These are phyloP conservation scores for Chernovozyma aurita DNA, from an alignment of 1,139 yeast species.

Conservation along the genomic window DNA sequence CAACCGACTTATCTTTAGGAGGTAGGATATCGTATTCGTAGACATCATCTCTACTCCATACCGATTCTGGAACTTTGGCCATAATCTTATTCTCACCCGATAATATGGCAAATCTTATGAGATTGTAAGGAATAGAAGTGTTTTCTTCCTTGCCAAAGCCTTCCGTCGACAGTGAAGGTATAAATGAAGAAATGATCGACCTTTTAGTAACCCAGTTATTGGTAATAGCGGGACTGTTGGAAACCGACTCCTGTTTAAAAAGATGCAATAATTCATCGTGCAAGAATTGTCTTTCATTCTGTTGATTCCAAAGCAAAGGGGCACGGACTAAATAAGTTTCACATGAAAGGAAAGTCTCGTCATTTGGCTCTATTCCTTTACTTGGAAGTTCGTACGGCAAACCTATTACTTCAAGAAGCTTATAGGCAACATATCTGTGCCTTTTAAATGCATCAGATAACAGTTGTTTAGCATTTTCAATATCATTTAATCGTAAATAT, in stretches of 20 bases:
- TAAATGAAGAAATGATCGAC: neutral
- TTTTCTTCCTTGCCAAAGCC: neutral
- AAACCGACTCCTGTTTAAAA: constrained; percentile 21
- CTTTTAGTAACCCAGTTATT: constrained; percentile 9
- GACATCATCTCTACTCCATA: constrained; percentile 61
- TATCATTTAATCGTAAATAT: constrained; percentile 35
- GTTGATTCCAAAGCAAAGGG: constrained; percentile 45
- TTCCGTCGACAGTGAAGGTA: neutral
- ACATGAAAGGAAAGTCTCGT: constrained; percentile 30
- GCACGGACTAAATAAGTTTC: constrained; percentile 55
- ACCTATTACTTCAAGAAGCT: constrained; percentile 42
- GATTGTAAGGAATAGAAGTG: constrained; percentile 46
- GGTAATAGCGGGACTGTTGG: too few relatives aligned
- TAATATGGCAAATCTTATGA: constrained; percentile 61
- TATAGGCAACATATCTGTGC: constrained; percentile 59
- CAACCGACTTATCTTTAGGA: constrained; percentile 35
- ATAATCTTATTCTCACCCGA: constrained; percentile 68
- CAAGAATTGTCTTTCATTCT: constrained; percentile 43
- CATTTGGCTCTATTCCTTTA: constrained; percentile 19
- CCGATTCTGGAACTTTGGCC: constrained; percentile 59
- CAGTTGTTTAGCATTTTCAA: constrained; percentile 41
- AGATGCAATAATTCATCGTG: constrained; percentile 37
- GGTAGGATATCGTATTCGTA: constrained; percentile 72
- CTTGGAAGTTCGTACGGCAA: constrained; percentile 17
- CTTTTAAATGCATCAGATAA: constrained; percentile 47